A percentile compares a stretch with the other conserved stretches of the same genome.
These are phyloP conservation scores for Tremellales sp. DNA, from an alignment of 1,284 basidiomycete species.

Conservation along the genomic window DNA sequence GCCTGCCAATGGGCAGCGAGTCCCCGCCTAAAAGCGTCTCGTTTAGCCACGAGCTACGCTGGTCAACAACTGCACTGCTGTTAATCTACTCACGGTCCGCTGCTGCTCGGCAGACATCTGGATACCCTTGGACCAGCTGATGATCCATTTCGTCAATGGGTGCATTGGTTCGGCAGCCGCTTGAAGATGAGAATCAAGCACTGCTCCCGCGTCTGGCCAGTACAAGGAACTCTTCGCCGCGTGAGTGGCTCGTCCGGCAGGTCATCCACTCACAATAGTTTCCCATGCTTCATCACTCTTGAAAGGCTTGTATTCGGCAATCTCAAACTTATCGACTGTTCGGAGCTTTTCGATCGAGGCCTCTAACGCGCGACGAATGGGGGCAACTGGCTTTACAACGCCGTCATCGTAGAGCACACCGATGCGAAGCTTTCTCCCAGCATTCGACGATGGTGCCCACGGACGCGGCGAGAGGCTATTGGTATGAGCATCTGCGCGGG, in stretches of 20 bases:
- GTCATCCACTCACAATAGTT: conserved; percentile 13
- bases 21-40: too few species aligned
- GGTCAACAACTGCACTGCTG: too few species aligned
- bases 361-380: conserved; percentile 36
- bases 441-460: conserved; percentile 29
- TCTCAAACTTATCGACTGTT: conserved; percentile 9
- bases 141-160: conserved; percentile 20
- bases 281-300: conserved; percentile 18
- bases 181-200: conserved; percentile 12
- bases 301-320: conserved; percentile 16
- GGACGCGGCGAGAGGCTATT: conserved; percentile 29
- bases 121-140: too few species aligned
- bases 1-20: too few species aligned
- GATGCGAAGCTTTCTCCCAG: neutral
- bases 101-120: too few species aligned
- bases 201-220: conserved; percentile 25
- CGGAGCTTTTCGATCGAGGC: conserved; percentile 18
- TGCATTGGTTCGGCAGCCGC: conserved; percentile 17
- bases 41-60: too few species aligned
- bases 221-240: conserved; percentile 16
- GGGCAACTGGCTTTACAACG: conserved; percentile 31
- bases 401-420: conserved; percentile 41
- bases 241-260: neutral
- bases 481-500: too few species aligned
- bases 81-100: too few species aligned